Percentiles rank a stretch among this genome's conserved stretches.
phyloP scores from a whole-genome alignment of 192 early-diverging fungal genomes.

The Dissophora globulifera region DNA sequence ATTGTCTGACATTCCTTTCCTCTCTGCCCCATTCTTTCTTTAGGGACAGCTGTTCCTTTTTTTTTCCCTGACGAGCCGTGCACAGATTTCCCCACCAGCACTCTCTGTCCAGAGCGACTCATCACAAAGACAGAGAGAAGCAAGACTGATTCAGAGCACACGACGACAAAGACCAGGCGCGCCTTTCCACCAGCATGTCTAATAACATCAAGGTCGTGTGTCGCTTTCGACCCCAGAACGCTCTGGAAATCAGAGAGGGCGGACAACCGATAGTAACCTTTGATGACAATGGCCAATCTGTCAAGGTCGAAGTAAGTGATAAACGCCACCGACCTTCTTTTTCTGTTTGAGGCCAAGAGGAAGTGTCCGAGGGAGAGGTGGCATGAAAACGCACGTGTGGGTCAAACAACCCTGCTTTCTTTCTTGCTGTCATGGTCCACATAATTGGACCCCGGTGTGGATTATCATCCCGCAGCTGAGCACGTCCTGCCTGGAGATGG shows the following conservation, averaged over 20 bases:
- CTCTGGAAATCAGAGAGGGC: conserved; percentile 89
- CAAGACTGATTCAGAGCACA: neutral
- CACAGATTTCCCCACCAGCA: neutral
- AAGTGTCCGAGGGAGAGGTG: no score
- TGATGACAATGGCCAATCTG: conserved; percentile 74
- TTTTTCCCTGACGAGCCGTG: no score
- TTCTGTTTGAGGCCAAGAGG: no score
- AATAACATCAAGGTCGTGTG: conserved; percentile 98
- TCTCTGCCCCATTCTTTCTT: no score
- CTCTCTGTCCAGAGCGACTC: neutral
- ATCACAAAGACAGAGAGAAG: neutral
- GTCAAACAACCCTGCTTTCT: neutral
- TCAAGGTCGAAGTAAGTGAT: conserved; percentile 57
- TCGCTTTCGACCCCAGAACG: conserved; percentile 96
- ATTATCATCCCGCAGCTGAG: no score
- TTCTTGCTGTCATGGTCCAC: no score
- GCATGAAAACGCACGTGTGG: no score
- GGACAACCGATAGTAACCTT: conserved; percentile 87
- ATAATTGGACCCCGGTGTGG: no score
- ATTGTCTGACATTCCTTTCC: neutral
- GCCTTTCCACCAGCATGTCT: conserved; percentile 23
- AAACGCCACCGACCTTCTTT: neutral
- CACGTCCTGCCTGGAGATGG: no score
- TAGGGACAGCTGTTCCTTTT: no score
- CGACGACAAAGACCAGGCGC: neutral